Percentiles rank a stretch among this genome's conserved stretches.
phyloP scores from a whole-genome alignment of 805 yeast genomes.

The Candida krabiensis region DNA sequence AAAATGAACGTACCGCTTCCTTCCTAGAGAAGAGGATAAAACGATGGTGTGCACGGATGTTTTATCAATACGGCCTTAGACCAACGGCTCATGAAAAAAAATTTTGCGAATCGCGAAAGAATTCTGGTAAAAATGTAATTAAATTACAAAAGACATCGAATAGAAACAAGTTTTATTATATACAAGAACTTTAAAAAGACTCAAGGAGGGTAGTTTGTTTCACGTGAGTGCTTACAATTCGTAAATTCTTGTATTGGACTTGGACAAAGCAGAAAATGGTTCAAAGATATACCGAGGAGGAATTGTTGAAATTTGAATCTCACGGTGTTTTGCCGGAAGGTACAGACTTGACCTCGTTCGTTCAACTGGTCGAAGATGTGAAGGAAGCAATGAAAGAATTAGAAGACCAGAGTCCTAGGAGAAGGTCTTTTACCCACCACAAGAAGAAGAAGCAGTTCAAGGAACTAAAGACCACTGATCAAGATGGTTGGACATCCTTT shows the following conservation, averaged over 20 bases:
- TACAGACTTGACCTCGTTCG: slow-evolving; percentile 63
- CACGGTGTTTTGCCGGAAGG: slow-evolving; percentile 61
- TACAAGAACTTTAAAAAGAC: no score
- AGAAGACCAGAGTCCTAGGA: slow-evolving; percentile 42
- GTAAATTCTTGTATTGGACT: not conserved
- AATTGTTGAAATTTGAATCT: slow-evolving; percentile 57
- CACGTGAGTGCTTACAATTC: no score
- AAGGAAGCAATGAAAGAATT: slow-evolving; percentile 39
- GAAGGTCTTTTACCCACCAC: slow-evolving; percentile 56
- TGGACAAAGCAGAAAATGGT: slow-evolving; percentile 30
- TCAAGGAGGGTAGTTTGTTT: no score
- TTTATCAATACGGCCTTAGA: no score
- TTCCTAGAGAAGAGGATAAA: no score
- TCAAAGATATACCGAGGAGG: slow-evolving; percentile 69
- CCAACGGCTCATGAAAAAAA: no score
- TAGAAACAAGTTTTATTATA: no score
- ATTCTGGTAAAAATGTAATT: not conserved
- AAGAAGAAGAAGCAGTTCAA: slow-evolving; percentile 51
- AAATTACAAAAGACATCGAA: not conserved
- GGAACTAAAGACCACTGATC: slow-evolving; percentile 57
- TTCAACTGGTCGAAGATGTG: slow-evolving; percentile 64
- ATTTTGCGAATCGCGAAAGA: slow-evolving; percentile 7
- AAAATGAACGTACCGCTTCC: no score
- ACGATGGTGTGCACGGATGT: no score
- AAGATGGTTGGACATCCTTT: slow-evolving; percentile 81